Evolutionary conservation across 192 early-diverging fungal genomes (phyloP).

Genomic region (Phlyctochytrium arcticum): DNA sequence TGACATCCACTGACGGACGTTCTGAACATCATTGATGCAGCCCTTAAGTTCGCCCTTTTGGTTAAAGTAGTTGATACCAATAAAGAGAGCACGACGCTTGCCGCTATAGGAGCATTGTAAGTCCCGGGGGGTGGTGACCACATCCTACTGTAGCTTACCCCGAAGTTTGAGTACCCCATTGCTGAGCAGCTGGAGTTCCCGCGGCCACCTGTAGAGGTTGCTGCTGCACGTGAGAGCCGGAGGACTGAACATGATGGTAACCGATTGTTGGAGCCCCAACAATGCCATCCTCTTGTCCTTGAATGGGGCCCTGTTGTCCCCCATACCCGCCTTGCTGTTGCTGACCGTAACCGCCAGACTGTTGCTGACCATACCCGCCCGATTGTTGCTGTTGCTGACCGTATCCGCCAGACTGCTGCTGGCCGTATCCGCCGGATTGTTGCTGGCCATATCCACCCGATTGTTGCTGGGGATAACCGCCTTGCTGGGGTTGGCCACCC

Average conservation of each 20-base stretch:
- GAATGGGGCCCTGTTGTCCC: background rate
- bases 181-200: constrained; percentile 17
- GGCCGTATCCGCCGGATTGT: constrained; percentile 8
- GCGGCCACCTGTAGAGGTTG: constrained; percentile 14
- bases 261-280: constrained; percentile 15
- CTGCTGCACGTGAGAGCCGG: background rate
- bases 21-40: constrained; percentile 46
- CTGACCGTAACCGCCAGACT: background rate
- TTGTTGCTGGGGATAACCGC: constrained; percentile 1
- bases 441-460: background rate
- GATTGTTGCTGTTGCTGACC: constrained; percentile 3
- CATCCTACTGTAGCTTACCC: constrained; percentile 3
- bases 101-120: background rate
- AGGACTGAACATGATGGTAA: constrained; percentile 7
- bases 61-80: constrained; percentile 48
- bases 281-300: constrained; percentile 15
- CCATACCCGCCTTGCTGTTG: background rate
- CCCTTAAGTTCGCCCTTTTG: constrained; percentile 30
- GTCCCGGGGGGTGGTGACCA: background rate
- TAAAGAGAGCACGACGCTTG: constrained; percentile 34
- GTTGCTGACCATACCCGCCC: constrained; percentile 2
- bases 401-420: constrained; percentile 1
- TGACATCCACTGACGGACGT: constrained; percentile 37
- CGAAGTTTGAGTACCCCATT: constrained; percentile 19
- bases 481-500: background rate